Evolutionary conservation across 2,329 filamentous ascomycete genomes (phyloP), one percentile per base, ranked within the genome.

Genomic region (Colletotrichum cereale): DNA sequence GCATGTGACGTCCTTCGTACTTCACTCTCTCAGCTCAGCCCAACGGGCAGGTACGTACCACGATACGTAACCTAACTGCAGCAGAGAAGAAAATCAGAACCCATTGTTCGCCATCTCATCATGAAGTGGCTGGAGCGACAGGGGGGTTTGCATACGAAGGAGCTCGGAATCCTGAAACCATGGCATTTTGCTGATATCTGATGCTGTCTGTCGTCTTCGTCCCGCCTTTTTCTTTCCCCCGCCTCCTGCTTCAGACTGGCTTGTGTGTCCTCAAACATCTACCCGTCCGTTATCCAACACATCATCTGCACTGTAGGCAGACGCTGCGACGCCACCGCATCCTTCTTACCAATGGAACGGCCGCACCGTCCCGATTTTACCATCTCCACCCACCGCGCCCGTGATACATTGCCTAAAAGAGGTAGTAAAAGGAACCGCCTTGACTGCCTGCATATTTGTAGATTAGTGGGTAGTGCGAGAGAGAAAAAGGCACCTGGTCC

Each of bases 1-100:
- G 60, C 65, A 68, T 72, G 65, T 64, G 69, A 72, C 69, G 69
- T 68, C 60, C 60, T 58, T 61, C 38, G 52, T 44, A 47, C 53
- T n/a, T 65, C 40, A n/a, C 31, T 66, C 55, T 55, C 26, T 14
- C 29, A 1, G 24, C 26, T 42, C 40, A 53, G 62, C 48, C 66
- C 42, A 38, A 7, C 34, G 4, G 58, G 6, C 52, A 34, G 38
- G 31, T 31, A 36, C 66, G 42, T 47, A n/a, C 21, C 42, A 2
- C 5, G 10, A 14, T 12, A 24, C 42, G 42, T 47, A 5, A n/a
- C n/a, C n/a, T 21, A 31, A 52, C 60, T 26, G n/a, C 34, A 40
- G 12, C 52, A 24, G 21, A 34, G 16, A 26, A 52, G 26, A 52
- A 34, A 34, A 21, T 24, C 42, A 47, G 14, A 57, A 50, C 34